Base-by-base conservation (phyloP, 1,139 yeast species). In the Zygosaccharomyces sapae region DNA sequence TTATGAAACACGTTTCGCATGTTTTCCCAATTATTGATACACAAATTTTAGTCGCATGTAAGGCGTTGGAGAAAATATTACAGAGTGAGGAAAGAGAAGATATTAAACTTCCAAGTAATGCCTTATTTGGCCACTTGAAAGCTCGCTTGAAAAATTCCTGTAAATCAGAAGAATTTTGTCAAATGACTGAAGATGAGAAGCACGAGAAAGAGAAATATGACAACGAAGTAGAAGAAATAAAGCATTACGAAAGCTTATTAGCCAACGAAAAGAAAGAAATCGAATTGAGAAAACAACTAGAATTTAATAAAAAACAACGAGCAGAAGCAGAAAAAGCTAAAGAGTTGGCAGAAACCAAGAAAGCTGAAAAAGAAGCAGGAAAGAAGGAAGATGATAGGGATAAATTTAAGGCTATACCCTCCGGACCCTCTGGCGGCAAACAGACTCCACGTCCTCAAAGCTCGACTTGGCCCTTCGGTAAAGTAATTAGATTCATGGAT, bases 21-120 rank as follows among this genome's bases (percentile, higher is more conserved):
- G 75, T 77, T 6, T 87, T 81, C 61, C 96, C 96, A 0, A 70
- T 72, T 10, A 78, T 87, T 24, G 82, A 80, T 46, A 80, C 77
- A 35, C 94, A 86, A 48, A 83, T 92, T 39, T 80, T 79, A 50
- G 54, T 63, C 8, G 65, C 87, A 6, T 68, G 75, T 4, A 70
- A 68, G 16, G 69, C 75, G 4, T 70, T 89, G 42, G 73, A 77
- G 36, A 57, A 65, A 1, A 76, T 86, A 33, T 65, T 79, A 8
- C 55, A 62, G 2, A 63, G 66, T 1, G 97, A 90, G 57, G 63
- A 70, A 3, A 76, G 97, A 51, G 94, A 86, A 48, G 97, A 90
- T 66, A 75, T 90, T 60, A 85, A 81, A 58, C 71, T 89, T 33
- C 83, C 96, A 1, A 81, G 90, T 0, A 80, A 79, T 58, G 95